Evolutionary conservation across 768 basidiomycete genomes (phyloP), one percentile per base, ranked within the genome.

Genomic region (Lactarius tabidus): DNA sequence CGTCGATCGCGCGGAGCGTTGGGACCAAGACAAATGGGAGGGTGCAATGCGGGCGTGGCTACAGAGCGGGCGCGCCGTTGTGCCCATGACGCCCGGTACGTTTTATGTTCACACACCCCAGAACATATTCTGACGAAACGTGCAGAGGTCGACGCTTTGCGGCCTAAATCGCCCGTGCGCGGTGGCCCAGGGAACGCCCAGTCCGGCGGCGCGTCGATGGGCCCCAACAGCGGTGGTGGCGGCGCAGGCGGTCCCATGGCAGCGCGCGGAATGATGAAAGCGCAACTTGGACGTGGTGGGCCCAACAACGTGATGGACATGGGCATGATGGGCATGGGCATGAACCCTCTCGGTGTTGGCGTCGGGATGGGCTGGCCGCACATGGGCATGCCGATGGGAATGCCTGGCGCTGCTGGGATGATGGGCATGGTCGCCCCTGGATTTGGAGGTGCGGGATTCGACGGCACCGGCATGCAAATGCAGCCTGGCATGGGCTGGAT

Each of bases 131-230:
- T n/a, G n/a, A n/a, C n/a, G n/a, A n/a, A n/a, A n/a, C n/a, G n/a
- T n/a, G n/a, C n/a, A 74, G 93, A 95, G 69, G 92, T 96, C 70
- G 92, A 96, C 61, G 81, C 83, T 0, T 79, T 96, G 20, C 81
- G 93, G 20, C 93, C 93, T 0, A 95, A 95, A 74, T 94, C 92
- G 1, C 93, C 94, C 10, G 79, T 87, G 28, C 79, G 86, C 54
- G 72, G 74, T 14, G 76, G 79, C 26, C 67, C 71, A 23, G 18
- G 67, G 43, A 72, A 73, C 63, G 55, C 52, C 29, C 66, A 71
- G 61, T 36, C 43, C 15, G 60, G 59, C n/a, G 45, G 61, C 33
- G 51, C 51, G 41, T 51, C 55, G 28, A 36, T 70, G 33, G 63
- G 53, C 3, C 48, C 60, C 15, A 72, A 68, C 66, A 29, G 26